Evolutionary conservation across 139 green algal genomes (phyloP).

Genomic region (Astrephomene gubernaculifera): DNA sequence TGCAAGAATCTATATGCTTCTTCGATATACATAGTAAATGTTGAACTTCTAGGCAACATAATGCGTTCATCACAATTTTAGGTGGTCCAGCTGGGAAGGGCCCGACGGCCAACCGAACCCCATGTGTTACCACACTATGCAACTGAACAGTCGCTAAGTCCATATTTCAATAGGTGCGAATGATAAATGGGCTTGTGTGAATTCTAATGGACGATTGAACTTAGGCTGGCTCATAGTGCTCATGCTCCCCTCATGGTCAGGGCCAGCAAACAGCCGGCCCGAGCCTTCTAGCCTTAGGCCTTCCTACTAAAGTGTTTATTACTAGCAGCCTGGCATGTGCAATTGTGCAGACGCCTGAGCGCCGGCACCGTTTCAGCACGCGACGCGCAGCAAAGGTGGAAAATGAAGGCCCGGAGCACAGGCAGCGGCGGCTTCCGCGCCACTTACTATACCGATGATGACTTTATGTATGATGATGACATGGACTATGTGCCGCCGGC

Average conservation of each 20-base stretch:
- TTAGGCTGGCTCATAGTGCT: no score
- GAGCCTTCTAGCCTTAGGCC: not conserved
- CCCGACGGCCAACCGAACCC: no score
- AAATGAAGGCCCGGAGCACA: not conserved
- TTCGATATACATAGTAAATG: no score
- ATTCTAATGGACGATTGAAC: no score
- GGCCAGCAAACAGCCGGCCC: not conserved
- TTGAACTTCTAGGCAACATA: no score
- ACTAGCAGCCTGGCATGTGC: not conserved
- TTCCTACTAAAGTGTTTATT: not conserved
- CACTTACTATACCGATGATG: slow-evolving; percentile 12
- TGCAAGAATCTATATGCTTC: no score
- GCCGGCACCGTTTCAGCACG: not conserved
- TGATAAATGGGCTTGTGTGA: no score
- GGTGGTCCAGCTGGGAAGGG: no score
- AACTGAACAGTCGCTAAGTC: no score
- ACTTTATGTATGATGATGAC: slow-evolving; percentile 37
- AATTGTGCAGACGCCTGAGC: not conserved
- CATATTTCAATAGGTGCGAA: no score
- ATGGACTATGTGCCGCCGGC: slow-evolving; percentile 32
- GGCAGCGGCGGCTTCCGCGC: slow-evolving; percentile 13
- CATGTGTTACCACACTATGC: no score
- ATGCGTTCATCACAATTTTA: no score
- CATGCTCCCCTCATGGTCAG: not conserved
- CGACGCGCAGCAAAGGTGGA: not conserved